phyloP scores from a whole-genome alignment of 371 early-diverging fungal genomes.

The Coemansia linderi region DNA sequence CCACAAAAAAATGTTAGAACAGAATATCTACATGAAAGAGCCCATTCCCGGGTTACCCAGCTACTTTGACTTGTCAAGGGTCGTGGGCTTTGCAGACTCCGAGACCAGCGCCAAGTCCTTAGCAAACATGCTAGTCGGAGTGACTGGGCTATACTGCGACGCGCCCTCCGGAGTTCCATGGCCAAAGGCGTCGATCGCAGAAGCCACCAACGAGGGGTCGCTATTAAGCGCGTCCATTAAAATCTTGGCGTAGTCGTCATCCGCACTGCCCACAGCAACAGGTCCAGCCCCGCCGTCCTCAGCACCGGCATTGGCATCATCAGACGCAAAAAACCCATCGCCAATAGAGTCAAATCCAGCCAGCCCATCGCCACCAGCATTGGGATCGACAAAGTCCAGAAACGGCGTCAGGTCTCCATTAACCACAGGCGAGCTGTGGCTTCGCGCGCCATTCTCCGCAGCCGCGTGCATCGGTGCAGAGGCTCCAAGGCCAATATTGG shows the following conservation, averaged over 20 bases:
- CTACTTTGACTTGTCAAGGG: constrained; percentile 1
- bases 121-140: neutral
- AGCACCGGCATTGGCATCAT: neutral
- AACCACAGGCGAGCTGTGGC: neutral
- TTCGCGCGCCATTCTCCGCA: neutral
- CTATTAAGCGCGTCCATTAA: constrained; percentile 7
- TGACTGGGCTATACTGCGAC: neutral
- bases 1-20: neutral
- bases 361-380: constrained; percentile 6
- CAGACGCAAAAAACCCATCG: neutral
- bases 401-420: constrained; percentile 30
- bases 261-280: neutral
- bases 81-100: neutral
- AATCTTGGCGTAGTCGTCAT: constrained; percentile 10
- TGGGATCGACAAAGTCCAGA: constrained; percentile 43
- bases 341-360: constrained; percentile 5
- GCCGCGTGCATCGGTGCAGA: neutral
- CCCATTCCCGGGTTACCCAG: neutral
- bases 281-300: neutral
- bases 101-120: neutral
- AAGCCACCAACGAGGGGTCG: neutral
- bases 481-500: neutral
- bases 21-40: neutral
- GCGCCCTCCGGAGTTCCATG: neutral
- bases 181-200: constrained; percentile 2